Percentiles rank a stretch among this genome's conserved stretches.
These are phyloP conservation scores for Dunaliella primolecta DNA, from an alignment of 139 green algal species.

Conservation along the genomic window DNA sequence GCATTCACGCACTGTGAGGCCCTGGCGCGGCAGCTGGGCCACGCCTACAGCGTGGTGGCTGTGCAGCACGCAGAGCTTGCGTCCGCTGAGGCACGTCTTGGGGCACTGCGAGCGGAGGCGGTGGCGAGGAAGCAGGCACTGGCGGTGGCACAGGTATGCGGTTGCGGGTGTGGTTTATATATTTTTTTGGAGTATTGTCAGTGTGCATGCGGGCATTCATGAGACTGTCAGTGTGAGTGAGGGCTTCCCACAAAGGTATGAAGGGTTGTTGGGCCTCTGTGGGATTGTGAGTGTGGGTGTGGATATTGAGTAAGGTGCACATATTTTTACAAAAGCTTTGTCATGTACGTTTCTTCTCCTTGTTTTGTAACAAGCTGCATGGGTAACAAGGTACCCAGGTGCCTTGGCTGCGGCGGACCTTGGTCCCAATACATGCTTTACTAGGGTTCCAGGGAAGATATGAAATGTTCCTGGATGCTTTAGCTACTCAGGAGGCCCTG, in stretches of 20 bases:
- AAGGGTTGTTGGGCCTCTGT: background rate
- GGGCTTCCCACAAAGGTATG: no score
- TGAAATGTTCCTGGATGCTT: no score
- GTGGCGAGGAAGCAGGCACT: background rate
- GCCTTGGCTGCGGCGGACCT: no score
- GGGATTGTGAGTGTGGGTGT: background rate
- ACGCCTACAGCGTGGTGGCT: background rate
- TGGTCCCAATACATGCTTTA: no score
- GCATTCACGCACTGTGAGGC: constrained; percentile 15
- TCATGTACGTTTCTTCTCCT: no score
- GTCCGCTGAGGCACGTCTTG: background rate
- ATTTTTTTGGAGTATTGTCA: background rate
- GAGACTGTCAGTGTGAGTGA: background rate
- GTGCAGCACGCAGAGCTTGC: background rate
- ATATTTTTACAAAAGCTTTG: no score
- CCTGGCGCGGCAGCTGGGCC: constrained; percentile 10
- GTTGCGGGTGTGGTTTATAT: no score
- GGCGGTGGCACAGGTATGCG: background rate
- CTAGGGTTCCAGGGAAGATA: no score
- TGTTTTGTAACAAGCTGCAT: no score
- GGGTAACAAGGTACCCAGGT: no score
- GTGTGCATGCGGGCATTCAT: background rate
- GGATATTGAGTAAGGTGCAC: no score
- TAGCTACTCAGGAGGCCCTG: no score
- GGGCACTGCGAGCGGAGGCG: background rate